A percentile compares a stretch with the other conserved stretches of the same genome.
phyloP scores from a whole-genome alignment of 208 protist genomes.

The Acanthamoeba lenticulata region DNA sequence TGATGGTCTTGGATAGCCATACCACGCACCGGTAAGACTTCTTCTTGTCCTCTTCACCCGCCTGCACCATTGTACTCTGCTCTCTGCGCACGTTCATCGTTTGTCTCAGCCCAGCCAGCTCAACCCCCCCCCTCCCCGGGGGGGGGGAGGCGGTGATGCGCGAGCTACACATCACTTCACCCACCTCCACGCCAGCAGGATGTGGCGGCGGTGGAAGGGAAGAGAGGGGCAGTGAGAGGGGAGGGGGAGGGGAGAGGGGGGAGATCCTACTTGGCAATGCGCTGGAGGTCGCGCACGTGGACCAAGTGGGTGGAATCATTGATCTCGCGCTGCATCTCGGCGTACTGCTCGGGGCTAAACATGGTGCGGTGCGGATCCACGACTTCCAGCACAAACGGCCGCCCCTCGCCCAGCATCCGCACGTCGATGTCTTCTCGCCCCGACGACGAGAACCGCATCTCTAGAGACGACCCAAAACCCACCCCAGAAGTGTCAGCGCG shows the following conservation, averaged over 20 bases:
- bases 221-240: neutral
- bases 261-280: slow-evolving; percentile 71
- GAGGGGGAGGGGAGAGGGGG: neutral
- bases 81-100: slow-evolving; percentile 35
- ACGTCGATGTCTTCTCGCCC: slow-evolving; percentile 86
- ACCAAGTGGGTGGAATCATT: slow-evolving; percentile 70
- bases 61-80: slow-evolving; percentile 71
- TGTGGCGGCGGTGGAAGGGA: no score
- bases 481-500: no score
- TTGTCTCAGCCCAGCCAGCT: no score
- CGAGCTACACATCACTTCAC: no score
- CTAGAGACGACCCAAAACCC: neutral
- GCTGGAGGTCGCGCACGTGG: slow-evolving; percentile 75
- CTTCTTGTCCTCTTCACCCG: slow-evolving; percentile 73
- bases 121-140: no score
- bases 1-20: slow-evolving; percentile 66
- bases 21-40: slow-evolving; percentile 82
- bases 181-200: no score
- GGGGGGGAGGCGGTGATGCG: no score
- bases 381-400: slow-evolving; percentile 87
- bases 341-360: slow-evolving; percentile 50
- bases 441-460: slow-evolving; percentile 68
- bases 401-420: slow-evolving; percentile 86
- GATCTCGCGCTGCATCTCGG: slow-evolving; percentile 53
- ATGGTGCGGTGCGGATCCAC: slow-evolving; percentile 67